These are phyloP conservation scores for Kuraishia borneana DNA, from an alignment of 805 yeast species.

Conservation along the genomic window DNA sequence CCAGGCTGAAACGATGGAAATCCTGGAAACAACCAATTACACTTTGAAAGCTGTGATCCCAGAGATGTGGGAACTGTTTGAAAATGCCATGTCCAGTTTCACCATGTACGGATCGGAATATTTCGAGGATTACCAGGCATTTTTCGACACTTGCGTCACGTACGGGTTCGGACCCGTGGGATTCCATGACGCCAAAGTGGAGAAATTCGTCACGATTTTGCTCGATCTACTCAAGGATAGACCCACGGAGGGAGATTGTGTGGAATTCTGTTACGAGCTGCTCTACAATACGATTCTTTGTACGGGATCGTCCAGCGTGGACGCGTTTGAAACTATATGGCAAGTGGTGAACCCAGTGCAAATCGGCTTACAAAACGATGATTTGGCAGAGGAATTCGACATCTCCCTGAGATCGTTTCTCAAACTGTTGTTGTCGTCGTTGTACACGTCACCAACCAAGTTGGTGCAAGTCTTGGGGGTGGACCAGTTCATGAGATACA, in stretches of 20 bases:
- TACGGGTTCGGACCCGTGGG: constrained; percentile 25
- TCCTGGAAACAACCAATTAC: constrained; percentile 55
- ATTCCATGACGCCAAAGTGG: constrained; percentile 4
- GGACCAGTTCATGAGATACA: constrained; percentile 24
- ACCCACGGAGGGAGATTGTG: constrained; percentile 9
- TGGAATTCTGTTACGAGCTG: constrained; percentile 8
- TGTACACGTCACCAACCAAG: constrained; percentile 25
- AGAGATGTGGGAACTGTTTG: constrained; percentile 32
- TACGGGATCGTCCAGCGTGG: constrained; percentile 19
- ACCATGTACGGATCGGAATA: constrained; percentile 42
- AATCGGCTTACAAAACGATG: constrained; percentile 2
- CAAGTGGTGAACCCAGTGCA: constrained; percentile 24
- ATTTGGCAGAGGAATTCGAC: constrained; percentile 8
- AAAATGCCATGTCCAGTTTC: constrained; percentile 30
- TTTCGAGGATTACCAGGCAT: constrained; percentile 34
- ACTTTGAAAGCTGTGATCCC: constrained; percentile 37
- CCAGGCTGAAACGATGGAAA: constrained; percentile 64
- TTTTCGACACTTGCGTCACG: constrained; percentile 34
- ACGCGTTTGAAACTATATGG: constrained; percentile 24
- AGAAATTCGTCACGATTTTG: constrained; percentile 5
- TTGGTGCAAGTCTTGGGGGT: constrained; percentile 27
- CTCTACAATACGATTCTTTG: constrained; percentile 7
- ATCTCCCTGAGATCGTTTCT: constrained; percentile 17
- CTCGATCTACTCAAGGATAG: constrained; percentile 11
- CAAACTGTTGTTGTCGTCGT: constrained; percentile 28